These are phyloP conservation scores for Diospyros lotus DNA, from an alignment of 148 eudicot species.

Conservation along the genomic window DNA sequence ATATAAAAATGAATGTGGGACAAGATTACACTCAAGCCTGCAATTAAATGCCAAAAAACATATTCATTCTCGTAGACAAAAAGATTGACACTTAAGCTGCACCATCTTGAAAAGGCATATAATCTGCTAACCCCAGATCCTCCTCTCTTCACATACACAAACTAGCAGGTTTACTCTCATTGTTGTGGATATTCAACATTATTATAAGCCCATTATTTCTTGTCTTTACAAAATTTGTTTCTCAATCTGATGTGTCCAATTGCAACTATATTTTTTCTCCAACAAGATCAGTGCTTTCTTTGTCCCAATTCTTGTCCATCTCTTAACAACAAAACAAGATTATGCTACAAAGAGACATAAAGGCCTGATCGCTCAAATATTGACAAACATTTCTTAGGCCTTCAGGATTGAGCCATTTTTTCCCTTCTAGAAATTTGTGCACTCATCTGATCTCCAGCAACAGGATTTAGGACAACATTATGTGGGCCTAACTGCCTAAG, in stretches of 20 bases:
- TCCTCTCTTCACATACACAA: background rate
- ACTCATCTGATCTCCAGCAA: no score
- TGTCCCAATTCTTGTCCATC: background rate
- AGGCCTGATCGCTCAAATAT: background rate
- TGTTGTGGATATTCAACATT: background rate
- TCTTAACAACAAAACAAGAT: background rate
- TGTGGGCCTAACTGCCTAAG: no score
- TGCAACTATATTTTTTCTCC: background rate
- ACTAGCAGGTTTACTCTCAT: background rate
- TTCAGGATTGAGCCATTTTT: no score
- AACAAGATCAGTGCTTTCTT: background rate
- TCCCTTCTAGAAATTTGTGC: no score
- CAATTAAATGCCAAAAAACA: background rate
- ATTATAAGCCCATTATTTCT: background rate
- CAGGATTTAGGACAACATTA: no score
- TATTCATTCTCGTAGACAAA: background rate
- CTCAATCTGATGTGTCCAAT: background rate
- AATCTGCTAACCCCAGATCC: background rate
- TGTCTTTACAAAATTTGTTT: background rate
- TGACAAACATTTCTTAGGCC: no score
- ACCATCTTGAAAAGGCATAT: no score
- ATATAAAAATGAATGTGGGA: no score
- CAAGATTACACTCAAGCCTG: background rate
- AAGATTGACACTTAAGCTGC: background rate
- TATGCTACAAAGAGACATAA: background rate